Evolutionary conservation across 352 stramenopile genomes (phyloP).

Genomic region (Pythium dissotocum): DNA sequence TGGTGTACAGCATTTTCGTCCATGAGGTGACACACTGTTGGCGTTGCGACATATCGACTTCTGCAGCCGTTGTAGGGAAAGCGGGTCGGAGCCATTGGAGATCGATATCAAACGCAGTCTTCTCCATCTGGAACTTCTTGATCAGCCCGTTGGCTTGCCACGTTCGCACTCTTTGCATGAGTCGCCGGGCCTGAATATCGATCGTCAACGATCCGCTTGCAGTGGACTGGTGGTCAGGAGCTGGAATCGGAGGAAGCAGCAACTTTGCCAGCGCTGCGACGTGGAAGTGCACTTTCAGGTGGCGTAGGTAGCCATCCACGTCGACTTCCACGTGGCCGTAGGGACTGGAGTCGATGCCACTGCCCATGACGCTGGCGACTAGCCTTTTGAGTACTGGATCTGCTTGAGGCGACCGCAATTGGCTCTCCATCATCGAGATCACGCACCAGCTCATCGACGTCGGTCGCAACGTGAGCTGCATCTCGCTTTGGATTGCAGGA

Average conservation of each 20-base stretch:
- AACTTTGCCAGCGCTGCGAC: slow-evolving; percentile 47
- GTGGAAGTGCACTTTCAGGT: slow-evolving; percentile 54
- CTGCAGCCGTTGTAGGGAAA: neutral
- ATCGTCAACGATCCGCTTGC: slow-evolving; percentile 23
- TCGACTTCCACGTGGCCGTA: slow-evolving; percentile 36
- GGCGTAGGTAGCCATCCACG: slow-evolving; percentile 67
- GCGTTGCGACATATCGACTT: neutral
- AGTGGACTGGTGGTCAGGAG: neutral
- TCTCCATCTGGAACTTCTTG: slow-evolving; percentile 55
- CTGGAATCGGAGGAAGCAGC: slow-evolving; percentile 16
- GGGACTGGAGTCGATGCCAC: neutral
- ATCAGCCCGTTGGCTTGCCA: slow-evolving; percentile 58
- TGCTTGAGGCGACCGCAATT: slow-evolving; percentile 36
- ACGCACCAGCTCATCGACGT: slow-evolving; percentile 56
- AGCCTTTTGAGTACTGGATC: slow-evolving; percentile 45
- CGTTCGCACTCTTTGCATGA: slow-evolving; percentile 54
- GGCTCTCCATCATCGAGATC: slow-evolving; percentile 54
- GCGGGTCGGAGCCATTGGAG: slow-evolving; percentile 32
- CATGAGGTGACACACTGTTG: slow-evolving; percentile 31
- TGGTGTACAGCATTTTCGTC: slow-evolving; percentile 51
- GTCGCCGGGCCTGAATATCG: slow-evolving; percentile 38
- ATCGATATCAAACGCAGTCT: slow-evolving; percentile 52
- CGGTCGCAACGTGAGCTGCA: slow-evolving; percentile 40
- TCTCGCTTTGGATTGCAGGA: slow-evolving; percentile 4
- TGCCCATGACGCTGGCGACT: slow-evolving; percentile 18